Base-by-base conservation (phyloP, 2,329 filamentous ascomycete species). In the Botrytis deweyae region DNA sequence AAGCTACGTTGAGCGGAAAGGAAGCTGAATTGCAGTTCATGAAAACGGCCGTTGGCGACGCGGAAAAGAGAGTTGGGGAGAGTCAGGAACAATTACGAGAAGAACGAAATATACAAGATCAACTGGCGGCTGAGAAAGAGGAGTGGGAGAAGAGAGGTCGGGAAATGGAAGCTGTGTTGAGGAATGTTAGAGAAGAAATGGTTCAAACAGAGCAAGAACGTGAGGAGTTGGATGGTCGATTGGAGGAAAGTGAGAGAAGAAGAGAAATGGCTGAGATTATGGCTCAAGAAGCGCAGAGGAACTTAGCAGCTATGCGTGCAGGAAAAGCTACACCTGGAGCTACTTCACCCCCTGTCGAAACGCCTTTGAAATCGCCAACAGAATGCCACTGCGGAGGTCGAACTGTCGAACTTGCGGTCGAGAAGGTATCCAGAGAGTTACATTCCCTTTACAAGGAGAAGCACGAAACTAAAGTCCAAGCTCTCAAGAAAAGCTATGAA, bases 401-500 rank as follows among this genome's bases (percentile, higher is more conserved):
- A 77, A 94, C 97, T 76, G 92, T 97, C 68, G 95, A 98, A 80
- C 87, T 93, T 63, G 92, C 92, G 2, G 92, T 95, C 36, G 94
- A 97, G 83, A 94, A 95, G 77, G 94, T 98, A 59, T 95, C 95
- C n/a, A 89, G 94, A 44, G 96, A 99, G 81, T 87, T 99, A 59
- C 96, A 99, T 81, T 88, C 91, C 0, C 87, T 97, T 18, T 99
- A 99, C 88, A 98, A 98, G 85, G 91, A 92, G 81, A 99, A 99
- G 84, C 96, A 99, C 82, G 95, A 98, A 85, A 93, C 91, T 76
- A 99, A 99, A 85, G 95, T 98, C 63, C 89, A 93, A 1, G 95
- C 95, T 6, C 87, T 99, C 77, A 98, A 92, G 84, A 91, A 91
- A 83, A 91, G 88, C 76, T 92, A 98, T 84, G 94, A 98, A 82